Evolutionary conservation across 306 rosid species (phyloP), one percentile per base, ranked within the genome.

Genomic region (Abrus pulchellus): DNA sequence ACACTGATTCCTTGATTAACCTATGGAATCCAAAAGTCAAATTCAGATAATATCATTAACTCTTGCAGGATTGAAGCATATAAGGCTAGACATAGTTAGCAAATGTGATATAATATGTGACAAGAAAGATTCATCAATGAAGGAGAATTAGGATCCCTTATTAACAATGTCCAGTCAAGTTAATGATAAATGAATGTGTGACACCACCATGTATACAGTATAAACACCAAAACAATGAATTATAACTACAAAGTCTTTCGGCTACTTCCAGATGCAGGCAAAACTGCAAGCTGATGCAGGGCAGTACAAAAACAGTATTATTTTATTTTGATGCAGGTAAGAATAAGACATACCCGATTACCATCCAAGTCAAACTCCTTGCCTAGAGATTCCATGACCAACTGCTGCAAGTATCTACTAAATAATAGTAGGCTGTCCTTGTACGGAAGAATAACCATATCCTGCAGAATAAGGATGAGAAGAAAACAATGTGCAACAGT

Each of bases 301-400:
- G 44, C 12, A 9, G 63, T n/a, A 70, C 40, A 66, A 80, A 56
- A 56, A 36, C 40, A 36, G 2, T 7, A 2, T 13, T 78, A 33
- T 9, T 65, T 50, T 9, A 40, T 67, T 76, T 45, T 79, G 47
- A 72, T 13, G 49, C 64, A 82, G 87, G 48, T 20, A 66, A 53
- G 82, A 77, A 72, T 52, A 65, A 28, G 66, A 61, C 82, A 76
- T 92, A 95, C 99, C 94, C 94, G 88, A 86, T 95, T 91, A 49
- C 99, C 99, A 38, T 93, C 94, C 85, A 95, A 92, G 90, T 95
- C 99, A 87, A 90, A 95, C 89, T 95, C 99, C 82, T 95, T 95
- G 80, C 99, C 99, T 75, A 95, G 83, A 68, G 99, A 95, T 88
- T 95, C 99, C 99, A 95, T 95, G 85, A 95, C 99, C 83, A 95